Conservation (phyloP, 73 alveolate species). For the Tetrahymena elliotti region DNA sequence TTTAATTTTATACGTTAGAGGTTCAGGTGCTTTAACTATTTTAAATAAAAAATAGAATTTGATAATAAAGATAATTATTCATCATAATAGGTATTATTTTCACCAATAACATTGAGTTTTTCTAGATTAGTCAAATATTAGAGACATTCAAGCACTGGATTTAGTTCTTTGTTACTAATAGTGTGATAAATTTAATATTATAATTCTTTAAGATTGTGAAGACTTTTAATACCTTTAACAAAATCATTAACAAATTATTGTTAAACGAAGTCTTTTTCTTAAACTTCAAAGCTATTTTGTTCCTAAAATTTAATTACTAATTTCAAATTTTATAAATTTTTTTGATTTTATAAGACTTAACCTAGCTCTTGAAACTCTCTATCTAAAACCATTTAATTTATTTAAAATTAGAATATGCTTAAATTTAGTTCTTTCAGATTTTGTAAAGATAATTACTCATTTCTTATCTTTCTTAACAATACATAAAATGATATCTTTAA, state of each 20-base stretch:
- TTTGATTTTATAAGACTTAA: background rate
- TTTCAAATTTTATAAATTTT: background rate
- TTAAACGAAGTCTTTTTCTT: background rate
- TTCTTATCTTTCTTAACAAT: too few relatives aligned
- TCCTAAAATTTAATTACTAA: background rate
- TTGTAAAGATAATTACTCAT: background rate
- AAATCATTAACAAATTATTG: background rate
- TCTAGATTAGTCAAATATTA: background rate
- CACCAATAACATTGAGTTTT: background rate
- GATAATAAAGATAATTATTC: background rate
- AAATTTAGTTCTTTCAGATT: background rate
- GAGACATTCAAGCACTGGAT: background rate
- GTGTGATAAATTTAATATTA: background rate
- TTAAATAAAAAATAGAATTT: background rate
- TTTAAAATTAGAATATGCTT: background rate
- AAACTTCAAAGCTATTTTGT: too few relatives aligned
- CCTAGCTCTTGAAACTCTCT: background rate
- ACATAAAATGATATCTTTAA: too few relatives aligned
- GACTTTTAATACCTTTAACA: background rate
- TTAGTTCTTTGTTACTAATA: background rate
- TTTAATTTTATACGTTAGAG: too few relatives aligned
- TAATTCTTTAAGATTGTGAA: background rate
- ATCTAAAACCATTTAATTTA: background rate
- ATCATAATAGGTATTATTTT: too few relatives aligned
- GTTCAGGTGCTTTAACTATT: too few relatives aligned